Base-by-base conservation (phyloP, 2,329 filamentous ascomycete species). In the Eutypella sp. region DNA sequence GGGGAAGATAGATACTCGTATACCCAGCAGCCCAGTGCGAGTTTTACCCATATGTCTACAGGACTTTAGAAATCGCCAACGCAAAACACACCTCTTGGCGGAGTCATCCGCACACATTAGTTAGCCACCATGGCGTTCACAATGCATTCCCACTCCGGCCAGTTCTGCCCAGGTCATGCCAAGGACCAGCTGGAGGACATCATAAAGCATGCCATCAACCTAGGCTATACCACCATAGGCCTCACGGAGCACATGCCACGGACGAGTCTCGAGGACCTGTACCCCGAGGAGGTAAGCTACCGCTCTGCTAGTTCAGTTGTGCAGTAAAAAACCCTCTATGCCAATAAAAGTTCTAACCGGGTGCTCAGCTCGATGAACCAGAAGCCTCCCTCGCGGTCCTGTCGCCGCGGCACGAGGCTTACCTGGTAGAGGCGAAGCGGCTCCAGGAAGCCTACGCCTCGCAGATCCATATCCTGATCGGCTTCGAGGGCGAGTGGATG, bases 181-280 rank as follows among this genome's bases (percentile, higher is more conserved):
- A 82, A 85, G 62, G 82, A 95, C 64, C 78, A 82, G 18, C 79
- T 99, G 9, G 92, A 97, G 66, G 84, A 89, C 54, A 81, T 97
- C 41, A 74, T 97, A 57, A 79, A 84, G 60, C 79, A 83, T 11
- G 92, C 92, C 53, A 89, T 97, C 55, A 68, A 75, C 40, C 76
- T 85, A 50, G 84, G 86, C 37, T 93, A 95, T 78, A 81, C 82
- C 51, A 86, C 86, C 18, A 90, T 96, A 62, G 89, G 86, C 19
- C 69, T 99, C 47, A 96, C 91, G 1, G 93, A 99, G 69, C 93
- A 99, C 68, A 97, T 99, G 82, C 90, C 92, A 7, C 85, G 92
- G 27, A 80, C 82, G 40, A 71, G 81, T 41, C 66, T 75, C 29
- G 72, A 78, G 47, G 92, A 99, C 68, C 77, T 95, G 44, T 99